phyloP scores from a whole-genome alignment of 352 stramenopile species.

The Globisporangium spiculum region DNA sequence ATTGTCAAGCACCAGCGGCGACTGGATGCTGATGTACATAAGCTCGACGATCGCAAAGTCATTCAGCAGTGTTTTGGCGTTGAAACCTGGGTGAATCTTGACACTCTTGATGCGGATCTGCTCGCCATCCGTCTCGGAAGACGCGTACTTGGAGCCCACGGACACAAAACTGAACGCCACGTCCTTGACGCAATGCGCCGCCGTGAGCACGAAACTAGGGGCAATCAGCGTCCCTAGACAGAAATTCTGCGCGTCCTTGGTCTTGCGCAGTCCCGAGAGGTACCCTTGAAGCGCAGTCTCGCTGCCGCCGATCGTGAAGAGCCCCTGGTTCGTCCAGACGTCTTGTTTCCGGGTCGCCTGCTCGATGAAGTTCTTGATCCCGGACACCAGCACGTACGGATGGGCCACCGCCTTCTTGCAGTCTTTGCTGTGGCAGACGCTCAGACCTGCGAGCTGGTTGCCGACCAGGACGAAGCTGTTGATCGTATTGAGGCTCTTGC shows the following conservation, averaged over 20 bases:
- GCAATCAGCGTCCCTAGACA: constrained; percentile 37
- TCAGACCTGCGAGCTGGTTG: constrained; percentile 28
- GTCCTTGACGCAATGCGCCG: constrained; percentile 29
- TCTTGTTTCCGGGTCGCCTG: constrained; percentile 18
- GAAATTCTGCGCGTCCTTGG: constrained; percentile 22
- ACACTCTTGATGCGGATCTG: constrained; percentile 35
- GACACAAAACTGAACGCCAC: constrained; percentile 24
- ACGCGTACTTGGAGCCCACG: constrained; percentile 29
- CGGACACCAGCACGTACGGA: constrained; percentile 23
- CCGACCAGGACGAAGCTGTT: constrained; percentile 29
- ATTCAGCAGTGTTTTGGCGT: constrained; percentile 19
- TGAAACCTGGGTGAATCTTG: constrained; percentile 26
- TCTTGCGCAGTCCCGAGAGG: constrained; percentile 24
- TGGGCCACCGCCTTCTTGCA: constrained; percentile 14
- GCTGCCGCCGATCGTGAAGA: constrained; percentile 24
- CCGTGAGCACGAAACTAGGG: constrained; percentile 32
- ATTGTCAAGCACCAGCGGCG: constrained; percentile 28
- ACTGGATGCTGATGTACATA: constrained; percentile 36
- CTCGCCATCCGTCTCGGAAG: constrained; percentile 28
- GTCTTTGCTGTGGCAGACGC: constrained; percentile 11
- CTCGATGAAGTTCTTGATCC: constrained; percentile 22
- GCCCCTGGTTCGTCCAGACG: constrained; percentile 13
- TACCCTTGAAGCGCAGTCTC: constrained; percentile 23
- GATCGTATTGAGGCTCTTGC: constrained; percentile 8
- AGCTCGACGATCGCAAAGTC: constrained; percentile 42